Base-by-base conservation (phyloP, 139 green algal genomes). In the Coelastrella sp. region DNA sequence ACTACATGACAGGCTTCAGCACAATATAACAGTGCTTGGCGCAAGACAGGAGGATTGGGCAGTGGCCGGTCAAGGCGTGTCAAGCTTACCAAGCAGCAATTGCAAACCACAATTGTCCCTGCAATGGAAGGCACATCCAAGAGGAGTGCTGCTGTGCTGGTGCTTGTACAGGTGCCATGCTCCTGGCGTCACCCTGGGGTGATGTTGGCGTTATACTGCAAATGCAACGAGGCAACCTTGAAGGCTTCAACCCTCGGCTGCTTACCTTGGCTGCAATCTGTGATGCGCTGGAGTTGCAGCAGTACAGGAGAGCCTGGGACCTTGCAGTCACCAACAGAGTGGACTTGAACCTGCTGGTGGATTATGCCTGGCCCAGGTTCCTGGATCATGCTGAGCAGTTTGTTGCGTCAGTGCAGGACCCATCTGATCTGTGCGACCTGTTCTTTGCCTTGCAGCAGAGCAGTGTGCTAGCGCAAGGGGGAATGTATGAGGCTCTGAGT, bases 321-420 rank as follows among this genome's bases (percentile, higher is more conserved):
- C 85, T 97, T 68, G 94, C 95, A 10, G 91, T 88, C 0, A 75
- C 70, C 1, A 93, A 97, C 89, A 87, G 96, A 11, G 91, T 99
- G 60, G 98, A 99, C 91, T 92, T 98, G 0, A 99, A 99, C 91
- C 68, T 99, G 59, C 65, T 99, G n/a, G 96, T 98, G 17, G 98
- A 99, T 92, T 97, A 95, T 85, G 56, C 63, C 7, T 99, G 97
- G 97, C 96, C 95, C 0, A 20, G 81, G 6, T 96, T 99, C 79
- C 76, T 98, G 27, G 7, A 86, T 9, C 24, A 93, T 25, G 93
- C 90, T 3, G 81, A 17, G 7, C 65, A 88, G 17, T 97, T 98
- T 90, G 94, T 98, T 49, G 20, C 80, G 6, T 89, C 91, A 35
- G 93, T 96, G 57, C 25, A 78, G 0, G 75, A 88, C 6, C 91